Base-by-base conservation (phyloP, 108 stramenopile species). In the Aurantiochytrium sp. region DNA sequence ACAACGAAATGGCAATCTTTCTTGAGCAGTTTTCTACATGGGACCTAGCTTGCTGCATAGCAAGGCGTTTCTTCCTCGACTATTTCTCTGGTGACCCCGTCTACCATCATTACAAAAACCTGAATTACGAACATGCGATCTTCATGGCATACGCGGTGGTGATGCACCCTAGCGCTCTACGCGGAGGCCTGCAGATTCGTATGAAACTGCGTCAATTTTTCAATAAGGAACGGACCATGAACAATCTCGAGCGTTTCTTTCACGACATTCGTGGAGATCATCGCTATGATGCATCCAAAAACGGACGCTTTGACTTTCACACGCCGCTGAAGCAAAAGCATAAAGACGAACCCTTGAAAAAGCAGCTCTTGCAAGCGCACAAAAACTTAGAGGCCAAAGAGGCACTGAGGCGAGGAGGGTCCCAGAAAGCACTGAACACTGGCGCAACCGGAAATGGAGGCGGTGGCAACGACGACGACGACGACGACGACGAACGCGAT, bases 181-280 rank as follows among this genome's bases (percentile, higher is more conserved):
- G 51, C 18, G 51, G 51, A 12, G 76, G 51, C 45, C 51, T 83
- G 49, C 76, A 47, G 49, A 0, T 53, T 18, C 76, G 76, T 18
- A 47, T 83, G 49, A 83, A 47, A 0, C 14, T 47, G 1, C 76
- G 76, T 12, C 76, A 83, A 23, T 19, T 53, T 43, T 45, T 47
- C 19, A 23, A 23, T 4, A 83, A 53, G 28, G 49, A 83, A 53
- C 76, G 45, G 10, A 83, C 76, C 12, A 83, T 83, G 76, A 83
- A 83, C 76, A 83, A 83, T 53, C 25, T 83, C 23, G 76, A 83
- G 51, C 76, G 76, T 16, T 83, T 83, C 4, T 83, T 83, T 45
- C 76, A 35, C 51, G 51, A 47, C 0, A 35, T 69, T 1, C 25
- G 42, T 10, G 64, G 64, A 8, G 42, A 69, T 23, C 64, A 69